Base-by-base conservation (phyloP, 179 eudicot genomes). In the Carnegiea gigantea region DNA sequence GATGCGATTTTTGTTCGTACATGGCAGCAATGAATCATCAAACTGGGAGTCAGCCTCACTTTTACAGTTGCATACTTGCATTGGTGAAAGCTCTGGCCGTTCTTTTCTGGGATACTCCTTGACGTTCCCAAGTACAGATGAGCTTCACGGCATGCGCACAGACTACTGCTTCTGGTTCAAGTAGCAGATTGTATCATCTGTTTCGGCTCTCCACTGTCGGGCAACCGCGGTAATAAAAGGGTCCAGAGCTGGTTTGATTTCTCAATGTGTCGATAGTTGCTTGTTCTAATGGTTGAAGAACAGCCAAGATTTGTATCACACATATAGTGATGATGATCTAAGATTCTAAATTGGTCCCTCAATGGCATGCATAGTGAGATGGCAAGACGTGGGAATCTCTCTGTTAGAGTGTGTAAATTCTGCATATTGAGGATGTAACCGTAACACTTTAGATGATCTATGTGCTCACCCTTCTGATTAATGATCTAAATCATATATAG, bases 21-120 rank as follows among this genome's bases (percentile, higher is more conserved):
- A 62, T 60, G 53, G 57, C 73, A 78, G 80, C 57, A 40, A 77
- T 62, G 33, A 78, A 43, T 59, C 60, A 49, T 48, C 60, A 14
- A 28, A 4, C 18, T 24, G 59, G 23, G 18, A 64, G 70, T 26
- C 17, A 64, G 79, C 70, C 17, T 76, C 79, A 76, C 33, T 9
- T 26, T 6, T 70, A 70, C 43, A 33, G 23, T 18, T 36, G 73
- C 73, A 28, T 53, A 53, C 14, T 57, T 15, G 9, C 44, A 40
- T 40, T 40, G 44, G 44, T 40, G 44, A 40, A 40, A 40, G 7
- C 44, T 40, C 44, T 40, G 65, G 65, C 14, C 57, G 2, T 9
- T 23, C 9, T 48, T 11, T 74, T 74, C 23, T 38, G 46, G 13
- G 23, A 38, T 17, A 38, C 75, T 0, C 8, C 26, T 44, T 40